Evolutionary conservation across 164 flowering plant species (phyloP), one percentile per base, ranked within the genome.

Genomic region (Nymphaea colorata): DNA sequence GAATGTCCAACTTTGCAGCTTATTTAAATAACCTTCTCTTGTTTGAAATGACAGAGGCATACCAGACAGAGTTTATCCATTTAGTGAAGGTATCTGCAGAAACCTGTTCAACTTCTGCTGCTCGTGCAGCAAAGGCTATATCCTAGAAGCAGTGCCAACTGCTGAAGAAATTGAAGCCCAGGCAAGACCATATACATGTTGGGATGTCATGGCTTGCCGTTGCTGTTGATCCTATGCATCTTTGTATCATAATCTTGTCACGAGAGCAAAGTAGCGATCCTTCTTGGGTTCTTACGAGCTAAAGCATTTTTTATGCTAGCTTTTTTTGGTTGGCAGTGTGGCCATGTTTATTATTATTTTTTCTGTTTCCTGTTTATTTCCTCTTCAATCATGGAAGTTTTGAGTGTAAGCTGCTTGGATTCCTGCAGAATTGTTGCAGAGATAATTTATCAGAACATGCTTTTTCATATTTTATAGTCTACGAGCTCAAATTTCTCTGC

Each of bases 31-130:
- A 25, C 36, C 36, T 25, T 25, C 36, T 25, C 36, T 25, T 25
- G 36, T 25, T 25, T 25, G 36, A 8, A 57, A 62, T 7, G 80
- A 78, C 84, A 91, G 98, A 78, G 78, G 76, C 10, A 74, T 94
- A 69, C 96, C 97, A 8, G 95, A 84, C 64, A 83, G 96, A 75
- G 89, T 88, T n/a, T 81, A 87, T 74, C 97, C 97, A 18, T 94
- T 94, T 76, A 91, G 93, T 69, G 79, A 84, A 79, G 98, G 98
- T 59, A 64, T 81, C 16, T 86, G 95, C 77, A 77, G 82, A 73
- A 94, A 94, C 69, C 6, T 91, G 61, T 83, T 77, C 76, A 64
- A 81, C 67, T 89, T 89, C 72, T 94, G 98, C 67, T 94, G 83
- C 55, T 71, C 71, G 36, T 51, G 75, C 59, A 68, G 81, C 66